Evolutionary conservation across 176 grass and related monocot genomes (phyloP), one percentile per base, ranked within the genome.

Genomic region (Microstegium vimineum): DNA sequence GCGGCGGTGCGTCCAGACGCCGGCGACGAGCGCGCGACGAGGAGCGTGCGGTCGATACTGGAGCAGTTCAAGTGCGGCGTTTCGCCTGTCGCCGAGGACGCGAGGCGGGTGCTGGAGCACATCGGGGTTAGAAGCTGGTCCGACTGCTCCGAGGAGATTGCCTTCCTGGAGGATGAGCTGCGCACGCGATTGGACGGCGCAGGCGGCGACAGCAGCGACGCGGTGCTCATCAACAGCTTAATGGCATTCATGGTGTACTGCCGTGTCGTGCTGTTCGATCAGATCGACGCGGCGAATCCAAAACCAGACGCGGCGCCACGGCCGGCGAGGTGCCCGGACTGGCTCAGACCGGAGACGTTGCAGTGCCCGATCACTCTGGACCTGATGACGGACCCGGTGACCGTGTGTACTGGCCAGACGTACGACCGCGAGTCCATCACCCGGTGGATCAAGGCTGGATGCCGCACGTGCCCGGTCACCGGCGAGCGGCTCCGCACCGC

Each of bases 331-430:
- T 88, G 85, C 69, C 69, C 88, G 22, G 89, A 84, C 2, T 88
- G 80, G 86, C 81, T 98, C 60, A 86, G 66, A 4, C 85, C 74
- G 36, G 93, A 95, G 13, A 69, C 80, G 3, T 78, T 99, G 65
- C 93, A 81, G 67, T 99, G 96, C 84, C 92, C 96, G 14, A 94
- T 99, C 87, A 88, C 93, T 12, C 83, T 95, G 10, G 96, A 99
- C 35, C 79, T 99, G 13, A 99, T 99, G 96, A 89, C 73, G 2
- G 90, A 99, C 36, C 96, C 96, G 0, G 96, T 99, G 68, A 99
- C 85, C 1, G 71, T 95, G 43, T 85, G 63, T 16, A 93, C 96
- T 2, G 96, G 96, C 31, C 96, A 99, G 68, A 99, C 96, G 20
- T 99, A 95, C 81, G 93, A 95, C 68, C 85, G 96, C 7, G 79